Conservation (phyloP, 108 stramenopile species). For the Cyclotella kingstonii region DNA sequence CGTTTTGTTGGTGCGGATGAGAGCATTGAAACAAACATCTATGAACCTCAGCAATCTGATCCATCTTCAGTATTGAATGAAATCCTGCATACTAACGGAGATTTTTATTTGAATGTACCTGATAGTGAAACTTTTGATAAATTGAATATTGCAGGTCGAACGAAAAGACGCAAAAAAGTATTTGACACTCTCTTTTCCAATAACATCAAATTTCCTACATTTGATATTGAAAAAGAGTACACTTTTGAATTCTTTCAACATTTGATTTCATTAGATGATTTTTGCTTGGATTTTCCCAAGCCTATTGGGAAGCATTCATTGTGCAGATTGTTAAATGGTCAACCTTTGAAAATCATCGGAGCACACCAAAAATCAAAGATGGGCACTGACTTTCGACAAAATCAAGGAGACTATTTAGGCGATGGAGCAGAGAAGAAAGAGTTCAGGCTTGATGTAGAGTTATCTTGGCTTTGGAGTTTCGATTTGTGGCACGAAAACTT, state of each 20-base stretch:
- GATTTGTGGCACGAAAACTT: slow-evolving; percentile 73
- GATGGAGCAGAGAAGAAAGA: slow-evolving; percentile 7
- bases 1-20: slow-evolving; percentile 11
- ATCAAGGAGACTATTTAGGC: not conserved
- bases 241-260: slow-evolving; percentile 87
- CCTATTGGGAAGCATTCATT: slow-evolving; percentile 58
- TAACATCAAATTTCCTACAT: slow-evolving; percentile 25
- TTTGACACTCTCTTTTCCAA: slow-evolving; percentile 57
- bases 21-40: slow-evolving; percentile 6
- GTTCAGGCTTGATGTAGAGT: slow-evolving; percentile 1
- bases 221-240: slow-evolving; percentile 57
- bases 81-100: slow-evolving; percentile 28
- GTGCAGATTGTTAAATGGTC: slow-evolving; percentile 57
- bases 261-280: slow-evolving; percentile 67
- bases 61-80: slow-evolving; percentile 24
- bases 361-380: slow-evolving; percentile 22
- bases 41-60: slow-evolving; percentile 20
- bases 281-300: slow-evolving; percentile 61
- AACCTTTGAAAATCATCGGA: slow-evolving; percentile 70
- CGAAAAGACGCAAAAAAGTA: slow-evolving; percentile 60
- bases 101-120: no score
- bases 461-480: slow-evolving; percentile 61
- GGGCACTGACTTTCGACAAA: slow-evolving; percentile 3
- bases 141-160: slow-evolving; percentile 32
- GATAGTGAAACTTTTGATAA: slow-evolving; percentile 4